A percentile compares a stretch with the other conserved stretches of the same genome.
Evolutionary conservation across 257 asterid genomes (phyloP).

Genomic region (Datura wrightii): DNA sequence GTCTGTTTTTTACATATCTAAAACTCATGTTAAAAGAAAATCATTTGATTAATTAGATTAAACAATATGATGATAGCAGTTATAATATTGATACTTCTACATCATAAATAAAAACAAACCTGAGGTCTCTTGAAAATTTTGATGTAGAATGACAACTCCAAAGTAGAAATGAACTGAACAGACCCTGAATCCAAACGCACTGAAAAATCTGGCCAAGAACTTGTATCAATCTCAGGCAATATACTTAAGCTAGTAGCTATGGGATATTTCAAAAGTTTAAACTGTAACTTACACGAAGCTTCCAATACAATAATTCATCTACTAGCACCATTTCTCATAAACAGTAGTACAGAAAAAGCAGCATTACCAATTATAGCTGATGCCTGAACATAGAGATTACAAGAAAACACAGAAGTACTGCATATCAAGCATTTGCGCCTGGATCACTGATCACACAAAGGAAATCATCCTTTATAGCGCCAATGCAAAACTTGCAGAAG

Average conservation of each 20-base stretch:
- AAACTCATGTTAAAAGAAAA: neutral
- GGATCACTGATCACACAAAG: conserved; percentile 92
- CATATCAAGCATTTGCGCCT: conserved; percentile 62
- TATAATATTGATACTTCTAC: neutral
- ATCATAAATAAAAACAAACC: too few relatives aligned
- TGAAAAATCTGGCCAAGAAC: neutral
- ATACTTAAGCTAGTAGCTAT: neutral
- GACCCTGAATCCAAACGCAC: neutral
- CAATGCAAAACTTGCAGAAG: conserved; percentile 78
- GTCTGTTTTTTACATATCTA: too few relatives aligned
- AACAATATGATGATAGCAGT: neutral
- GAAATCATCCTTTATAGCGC: conserved; percentile 91
- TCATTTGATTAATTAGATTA: neutral
- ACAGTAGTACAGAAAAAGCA: neutral
- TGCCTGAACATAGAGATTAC: neutral
- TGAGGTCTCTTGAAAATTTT: neutral
- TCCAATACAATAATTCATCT: neutral
- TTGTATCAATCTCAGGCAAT: neutral
- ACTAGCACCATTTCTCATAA: neutral
- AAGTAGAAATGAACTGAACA: neutral
- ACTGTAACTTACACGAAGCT: neutral
- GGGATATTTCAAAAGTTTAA: neutral
- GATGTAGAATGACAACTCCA: too few relatives aligned
- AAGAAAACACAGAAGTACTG: neutral
- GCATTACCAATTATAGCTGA: neutral